Base-by-base conservation (phyloP, 2,329 filamentous ascomycete species). In the Graphiopsis chlorocephala region DNA sequence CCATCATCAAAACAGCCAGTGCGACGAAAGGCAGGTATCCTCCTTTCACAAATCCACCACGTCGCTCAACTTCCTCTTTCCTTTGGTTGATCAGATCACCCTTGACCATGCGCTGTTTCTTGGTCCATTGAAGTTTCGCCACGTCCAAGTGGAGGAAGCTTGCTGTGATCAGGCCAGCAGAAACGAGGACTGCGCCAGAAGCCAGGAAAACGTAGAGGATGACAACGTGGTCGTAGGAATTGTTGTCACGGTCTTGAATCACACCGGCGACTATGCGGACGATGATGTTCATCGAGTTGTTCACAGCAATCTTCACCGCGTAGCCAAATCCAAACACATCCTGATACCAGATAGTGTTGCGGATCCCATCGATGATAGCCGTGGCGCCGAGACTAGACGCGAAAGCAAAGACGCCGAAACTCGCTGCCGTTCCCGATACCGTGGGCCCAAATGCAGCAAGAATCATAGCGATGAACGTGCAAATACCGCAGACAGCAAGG, bases 271-370 rank as follows among this genome's bases (percentile, higher is more conserved):
- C 76, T 50, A 88, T 82, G 0, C 84, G 78, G 1, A 88, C 77
- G 61, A 88, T 84, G 65, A 88, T 86, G 65, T 80, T 86, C 84
- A 87, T 87, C 31, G 81, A 83, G 63, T 88, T 88, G 71, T 88
- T 88, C 71, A 87, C 84, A 25, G 83, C 83, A 38, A 88, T 82
- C 65, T 88, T 88, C 64, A 87, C 73, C 0, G 84, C 80, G 65
- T 88, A 88, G 0, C 83, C 86, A 0, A 84, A 83, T 0, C 86
- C 86, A 65, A 88, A 88, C 0, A 86, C 83, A 2, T 83, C 83
- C 64, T 85, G 83, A 28, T 86, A 79, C 83, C 84, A 87, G 73
- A 88, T 82, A 0, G 81, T 81, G 0, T 86, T 87, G 17, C 86
- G 83, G 28, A 88, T 85, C 25, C 83, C 79, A 70, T 88, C 86